Conservation (phyloP, 306 rosid genomes). For the Rosa multiflora region DNA sequence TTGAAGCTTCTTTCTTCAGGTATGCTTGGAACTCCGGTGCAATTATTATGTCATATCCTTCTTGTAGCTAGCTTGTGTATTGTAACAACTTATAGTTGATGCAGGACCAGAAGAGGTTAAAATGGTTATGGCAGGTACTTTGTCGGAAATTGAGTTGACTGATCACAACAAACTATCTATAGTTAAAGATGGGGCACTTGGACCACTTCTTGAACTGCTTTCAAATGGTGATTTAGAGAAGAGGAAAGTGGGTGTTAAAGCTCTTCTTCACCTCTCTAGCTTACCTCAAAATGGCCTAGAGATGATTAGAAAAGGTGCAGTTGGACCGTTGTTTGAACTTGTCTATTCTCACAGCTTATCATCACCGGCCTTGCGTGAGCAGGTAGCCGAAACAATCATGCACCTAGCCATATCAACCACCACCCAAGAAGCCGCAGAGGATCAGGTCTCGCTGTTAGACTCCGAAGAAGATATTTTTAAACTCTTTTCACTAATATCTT, state of each 20-base stretch:
- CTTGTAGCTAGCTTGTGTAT: neutral
- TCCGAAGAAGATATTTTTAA: conserved; percentile 57
- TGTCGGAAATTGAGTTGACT: conserved; percentile 52
- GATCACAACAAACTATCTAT: conserved; percentile 51
- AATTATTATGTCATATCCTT: neutral
- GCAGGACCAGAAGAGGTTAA: conserved; percentile 45
- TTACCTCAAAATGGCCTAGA: conserved; percentile 55
- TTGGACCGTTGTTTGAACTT: conserved; percentile 47
- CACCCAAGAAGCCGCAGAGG: conserved; percentile 38
- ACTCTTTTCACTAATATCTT: conserved; percentile 54
- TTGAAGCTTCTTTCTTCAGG: conserved; percentile 64
- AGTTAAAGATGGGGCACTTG: conserved; percentile 49
- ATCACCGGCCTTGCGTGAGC: conserved; percentile 41
- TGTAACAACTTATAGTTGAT: conserved; percentile 14
- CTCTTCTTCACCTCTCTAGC: conserved; percentile 50
- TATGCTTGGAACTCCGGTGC: conserved; percentile 26
- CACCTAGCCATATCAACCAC: conserved; percentile 52
- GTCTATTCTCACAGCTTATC: conserved; percentile 51
- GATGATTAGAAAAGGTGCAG: conserved; percentile 56
- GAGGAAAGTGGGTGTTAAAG: conserved; percentile 45
- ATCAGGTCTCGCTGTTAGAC: conserved; percentile 39
- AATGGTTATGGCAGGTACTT: conserved; percentile 47
- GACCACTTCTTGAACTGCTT: conserved; percentile 56
- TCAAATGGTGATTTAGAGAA: conserved; percentile 38
- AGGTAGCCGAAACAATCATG: conserved; percentile 54